Conservation (phyloP, 2,329 filamentous ascomycete genomes). For the Eutypella sp. region DNA sequence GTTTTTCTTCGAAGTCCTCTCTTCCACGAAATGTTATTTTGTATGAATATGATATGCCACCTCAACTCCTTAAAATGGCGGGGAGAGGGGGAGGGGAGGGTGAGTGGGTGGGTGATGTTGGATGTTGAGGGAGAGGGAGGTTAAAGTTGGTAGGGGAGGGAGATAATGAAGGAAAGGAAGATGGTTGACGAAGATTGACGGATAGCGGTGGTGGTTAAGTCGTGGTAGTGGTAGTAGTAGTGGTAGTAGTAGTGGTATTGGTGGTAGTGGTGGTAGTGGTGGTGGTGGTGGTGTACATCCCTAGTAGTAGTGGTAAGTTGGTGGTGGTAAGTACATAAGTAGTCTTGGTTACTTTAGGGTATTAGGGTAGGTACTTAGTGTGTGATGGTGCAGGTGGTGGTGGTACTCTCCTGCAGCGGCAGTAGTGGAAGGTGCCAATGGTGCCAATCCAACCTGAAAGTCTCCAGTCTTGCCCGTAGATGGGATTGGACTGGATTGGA, state of each 20-base stretch:
- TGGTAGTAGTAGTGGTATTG: neutral
- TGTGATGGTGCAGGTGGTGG: neutral
- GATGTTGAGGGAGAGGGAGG: neutral
- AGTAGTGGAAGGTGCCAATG: neutral
- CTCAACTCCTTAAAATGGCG: slow-evolving; percentile 4
- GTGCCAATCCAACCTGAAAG: neutral
- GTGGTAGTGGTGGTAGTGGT: neutral
- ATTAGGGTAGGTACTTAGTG: no score
- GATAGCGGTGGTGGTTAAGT: neutral
- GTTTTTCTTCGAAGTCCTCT: slow-evolving; percentile 9
- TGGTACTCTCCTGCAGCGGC: neutral
- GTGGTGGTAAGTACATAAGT: no score
- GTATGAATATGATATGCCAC: slow-evolving; percentile 1
- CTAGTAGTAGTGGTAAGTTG: no score
- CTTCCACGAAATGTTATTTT: slow-evolving; percentile 5
- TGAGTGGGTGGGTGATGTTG: slow-evolving; percentile 4
- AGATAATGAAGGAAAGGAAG: neutral
- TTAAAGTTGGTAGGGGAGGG: neutral
- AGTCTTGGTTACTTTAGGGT: no score
- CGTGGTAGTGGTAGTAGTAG: neutral
- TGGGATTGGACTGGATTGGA: neutral
- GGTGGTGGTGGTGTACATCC: neutral
- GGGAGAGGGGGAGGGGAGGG: neutral
- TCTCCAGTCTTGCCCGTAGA: neutral
- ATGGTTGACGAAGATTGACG: neutral